Conservation (phyloP, 2,329 filamentous ascomycete genomes). For the Sporothrix dimorphospora region DNA sequence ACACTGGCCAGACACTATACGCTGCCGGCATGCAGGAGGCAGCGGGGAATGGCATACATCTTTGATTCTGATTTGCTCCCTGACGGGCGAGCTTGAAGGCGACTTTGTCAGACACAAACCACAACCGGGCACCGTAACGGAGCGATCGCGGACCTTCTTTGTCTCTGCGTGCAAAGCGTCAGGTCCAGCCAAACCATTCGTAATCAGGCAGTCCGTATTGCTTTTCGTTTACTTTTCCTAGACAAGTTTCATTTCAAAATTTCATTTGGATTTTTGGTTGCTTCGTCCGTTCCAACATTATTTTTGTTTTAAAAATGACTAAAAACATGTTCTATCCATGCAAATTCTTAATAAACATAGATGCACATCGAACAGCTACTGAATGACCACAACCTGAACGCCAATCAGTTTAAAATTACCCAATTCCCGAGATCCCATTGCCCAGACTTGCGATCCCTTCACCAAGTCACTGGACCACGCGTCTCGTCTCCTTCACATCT, state of each 20-base stretch:
- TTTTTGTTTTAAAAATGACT: not conserved
- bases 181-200: not conserved
- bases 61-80: not conserved
- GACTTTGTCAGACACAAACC: slow-evolving; percentile 8
- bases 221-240: not conserved
- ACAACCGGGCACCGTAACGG: not conserved
- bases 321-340: not conserved
- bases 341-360: too few relatives aligned
- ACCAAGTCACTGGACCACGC: slow-evolving; percentile 20
- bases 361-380: too few relatives aligned
- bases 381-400: not conserved
- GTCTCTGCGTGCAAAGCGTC: not conserved
- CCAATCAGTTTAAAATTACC: not conserved
- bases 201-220: not conserved
- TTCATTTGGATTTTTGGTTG: not conserved
- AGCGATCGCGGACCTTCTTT: not conserved
- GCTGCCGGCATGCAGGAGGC: not conserved
- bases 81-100: not conserved
- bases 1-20: not conserved
- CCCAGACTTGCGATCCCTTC: not conserved
- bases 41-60: slow-evolving; percentile 15
- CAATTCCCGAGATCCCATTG: not conserved
- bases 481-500: not conserved
- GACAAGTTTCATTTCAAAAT: not conserved
- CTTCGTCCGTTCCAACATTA: not conserved